A percentile compares a stretch with the other conserved stretches of the same genome.
These are phyloP conservation scores for Plectosphaerella plurivora DNA, from an alignment of 2,329 filamentous ascomycete genomes.

Conservation along the genomic window DNA sequence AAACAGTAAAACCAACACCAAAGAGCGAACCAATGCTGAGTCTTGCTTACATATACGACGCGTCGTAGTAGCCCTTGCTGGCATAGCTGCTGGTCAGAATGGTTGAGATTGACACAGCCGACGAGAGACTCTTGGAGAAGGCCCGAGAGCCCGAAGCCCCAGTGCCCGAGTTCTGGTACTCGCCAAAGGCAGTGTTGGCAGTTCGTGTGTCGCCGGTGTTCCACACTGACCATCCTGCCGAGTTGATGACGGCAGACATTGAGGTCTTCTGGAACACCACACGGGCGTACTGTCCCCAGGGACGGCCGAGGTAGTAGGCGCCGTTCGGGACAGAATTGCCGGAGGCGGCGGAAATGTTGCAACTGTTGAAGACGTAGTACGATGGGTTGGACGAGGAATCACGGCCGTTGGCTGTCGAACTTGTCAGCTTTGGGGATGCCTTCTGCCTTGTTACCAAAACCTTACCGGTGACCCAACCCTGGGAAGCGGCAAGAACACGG, in stretches of 20 bases:
- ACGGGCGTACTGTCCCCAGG: slow-evolving; percentile 40
- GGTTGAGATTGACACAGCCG: slow-evolving; percentile 25
- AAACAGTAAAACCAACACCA: too few relatives aligned
- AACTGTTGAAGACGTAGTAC: slow-evolving; percentile 43
- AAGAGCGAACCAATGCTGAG: too few relatives aligned
- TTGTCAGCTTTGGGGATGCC: not conserved
- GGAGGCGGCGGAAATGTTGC: slow-evolving; percentile 32
- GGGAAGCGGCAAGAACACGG: slow-evolving; percentile 24
- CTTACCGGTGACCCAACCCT: slow-evolving; percentile 38
- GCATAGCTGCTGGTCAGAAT: slow-evolving; percentile 22
- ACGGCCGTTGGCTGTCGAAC: slow-evolving; percentile 34
- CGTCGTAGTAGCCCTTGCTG: slow-evolving; percentile 19
- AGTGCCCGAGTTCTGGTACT: slow-evolving; percentile 55
- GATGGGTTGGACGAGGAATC: slow-evolving; percentile 23
- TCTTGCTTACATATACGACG: slow-evolving; percentile 16
- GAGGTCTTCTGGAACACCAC: slow-evolving; percentile 44
- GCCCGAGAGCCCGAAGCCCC: slow-evolving; percentile 51
- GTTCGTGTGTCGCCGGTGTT: slow-evolving; percentile 41
- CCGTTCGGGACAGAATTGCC: slow-evolving; percentile 31
- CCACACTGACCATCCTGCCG: slow-evolving; percentile 56
- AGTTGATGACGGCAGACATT: slow-evolving; percentile 52
- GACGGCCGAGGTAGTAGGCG: slow-evolving; percentile 42
- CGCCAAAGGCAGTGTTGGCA: slow-evolving; percentile 48
- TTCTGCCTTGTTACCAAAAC: not conserved
- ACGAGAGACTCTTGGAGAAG: slow-evolving; percentile 28